Conservation (phyloP, 2,329 filamentous ascomycete species). For the Penicillium sp. region DNA sequence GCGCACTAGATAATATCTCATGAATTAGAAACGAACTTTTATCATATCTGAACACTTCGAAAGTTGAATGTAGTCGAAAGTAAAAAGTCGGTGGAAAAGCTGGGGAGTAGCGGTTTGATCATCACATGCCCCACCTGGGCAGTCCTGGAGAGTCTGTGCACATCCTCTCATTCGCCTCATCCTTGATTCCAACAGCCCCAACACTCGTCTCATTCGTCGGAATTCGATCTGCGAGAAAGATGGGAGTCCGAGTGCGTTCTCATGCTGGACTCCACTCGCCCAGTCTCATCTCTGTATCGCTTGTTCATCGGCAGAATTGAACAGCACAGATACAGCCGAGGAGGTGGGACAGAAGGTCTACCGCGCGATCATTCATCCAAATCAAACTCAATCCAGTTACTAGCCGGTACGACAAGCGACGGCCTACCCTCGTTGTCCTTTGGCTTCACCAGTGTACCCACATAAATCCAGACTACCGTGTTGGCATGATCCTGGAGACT, state of each 20-base stretch:
- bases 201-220: too few relatives aligned
- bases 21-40: slow-evolving; percentile 29
- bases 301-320: too few relatives aligned
- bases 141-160: neutral
- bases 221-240: too few relatives aligned
- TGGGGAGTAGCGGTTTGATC: neutral
- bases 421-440: neutral
- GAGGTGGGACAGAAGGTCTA: too few relatives aligned
- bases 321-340: too few relatives aligned
- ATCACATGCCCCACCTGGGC: neutral
- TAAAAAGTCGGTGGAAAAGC: neutral
- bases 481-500: neutral
- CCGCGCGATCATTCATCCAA: neutral
- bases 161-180: too few relatives aligned
- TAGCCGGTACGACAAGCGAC: neutral
- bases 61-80: neutral
- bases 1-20: slow-evolving; percentile 27
- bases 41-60: neutral
- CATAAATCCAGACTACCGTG: neutral
- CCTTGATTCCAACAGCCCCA: too few relatives aligned
- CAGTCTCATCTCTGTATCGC: too few relatives aligned
- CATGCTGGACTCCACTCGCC: too few relatives aligned
- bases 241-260: too few relatives aligned
- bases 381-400: neutral
- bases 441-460: neutral